Evolutionary conservation across 2,329 filamentous ascomycete genomes (phyloP).

Genomic region (Monosporascus sp.): DNA sequence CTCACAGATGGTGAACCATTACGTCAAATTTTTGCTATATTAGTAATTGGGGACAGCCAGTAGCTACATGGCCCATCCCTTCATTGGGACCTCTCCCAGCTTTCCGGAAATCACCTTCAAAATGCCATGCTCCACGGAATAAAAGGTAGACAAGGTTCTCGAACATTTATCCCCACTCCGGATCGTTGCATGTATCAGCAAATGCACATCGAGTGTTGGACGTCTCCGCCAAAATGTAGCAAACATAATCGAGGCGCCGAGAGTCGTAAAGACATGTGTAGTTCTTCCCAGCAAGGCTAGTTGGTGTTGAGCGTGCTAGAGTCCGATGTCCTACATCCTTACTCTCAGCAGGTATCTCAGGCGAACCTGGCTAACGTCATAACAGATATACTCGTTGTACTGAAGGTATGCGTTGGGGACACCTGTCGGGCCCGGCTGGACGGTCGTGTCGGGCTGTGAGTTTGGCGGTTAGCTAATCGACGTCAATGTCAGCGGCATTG

Average conservation of each 20-base stretch:
- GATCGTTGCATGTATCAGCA: too few species aligned
- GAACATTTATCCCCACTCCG: too few species aligned
- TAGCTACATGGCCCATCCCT: too few species aligned
- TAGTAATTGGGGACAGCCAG: too few species aligned
- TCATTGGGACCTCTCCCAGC: too few species aligned
- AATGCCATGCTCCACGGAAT: too few species aligned
- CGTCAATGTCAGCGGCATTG: background rate
- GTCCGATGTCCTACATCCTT: conserved; percentile 36
- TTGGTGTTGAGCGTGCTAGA: background rate
- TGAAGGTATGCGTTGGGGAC: conserved; percentile 42
- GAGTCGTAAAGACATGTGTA: background rate
- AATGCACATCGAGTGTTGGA: too few species aligned
- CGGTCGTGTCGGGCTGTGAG: conserved; percentile 43
- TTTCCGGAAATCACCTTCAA: too few species aligned
- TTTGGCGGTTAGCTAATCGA: conserved; percentile 7
- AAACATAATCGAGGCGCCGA: background rate
- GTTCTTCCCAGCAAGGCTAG: background rate
- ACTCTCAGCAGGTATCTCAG: conserved; percentile 66
- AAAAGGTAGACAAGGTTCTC: too few species aligned
- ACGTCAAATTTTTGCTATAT: too few species aligned
- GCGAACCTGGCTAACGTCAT: conserved; percentile 65
- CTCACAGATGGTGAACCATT: too few species aligned
- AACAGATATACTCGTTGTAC: conserved; percentile 74
- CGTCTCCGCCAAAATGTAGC: background rate
- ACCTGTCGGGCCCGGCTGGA: conserved; percentile 43